Base-by-base conservation (phyloP, 805 yeast genomes). In the Kazachstania africana region DNA sequence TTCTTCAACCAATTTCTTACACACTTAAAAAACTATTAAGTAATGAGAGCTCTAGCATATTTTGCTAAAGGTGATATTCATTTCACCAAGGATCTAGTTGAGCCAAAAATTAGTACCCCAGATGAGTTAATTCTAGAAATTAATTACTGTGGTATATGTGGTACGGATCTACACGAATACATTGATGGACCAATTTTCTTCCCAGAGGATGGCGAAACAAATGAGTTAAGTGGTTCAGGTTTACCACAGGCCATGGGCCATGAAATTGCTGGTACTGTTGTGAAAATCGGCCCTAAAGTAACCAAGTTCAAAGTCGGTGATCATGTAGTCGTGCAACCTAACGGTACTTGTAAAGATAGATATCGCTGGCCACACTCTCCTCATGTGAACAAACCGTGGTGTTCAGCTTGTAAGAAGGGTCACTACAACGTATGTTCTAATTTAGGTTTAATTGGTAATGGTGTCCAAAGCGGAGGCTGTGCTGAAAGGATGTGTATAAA, bases 111-210 rank as follows among this genome's bases (percentile, higher is more conserved):
- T 28, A 28, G 36, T 3, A 46, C 53, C 15, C 51, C 53, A 4
- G 59, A 59, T 21, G 72, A 68, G 29, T 52, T 67, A n/a, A 50
- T 65, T 10, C 42, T 68, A 17, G 65, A 60, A 15, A 60, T 68
- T n/a, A 45, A 59, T 8, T 70, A 60, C 47, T 71, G 78, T 44
- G 81, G 81, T 5, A 72, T 74, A 26, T 75, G 81, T 44, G 80
- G 80, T 17, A 63, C 75, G 1, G 79, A 73, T 47, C 52, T 73
- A 24, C 76, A 72, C 41, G 74, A 76, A 48, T 73, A 60, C 41
- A 41, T 56, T 17, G 72, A 66, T 17, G 78, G 76, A 1, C 79
- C 82, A 8, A 70, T 70, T 34, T 72, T 75, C 47, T 71, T 72
- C 53, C 65, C 62, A 4, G 50, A 57, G 35, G 56, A 51, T 24